Conservation (phyloP, 2,329 filamentous ascomycete genomes). For the Arthroderma sp. region DNA sequence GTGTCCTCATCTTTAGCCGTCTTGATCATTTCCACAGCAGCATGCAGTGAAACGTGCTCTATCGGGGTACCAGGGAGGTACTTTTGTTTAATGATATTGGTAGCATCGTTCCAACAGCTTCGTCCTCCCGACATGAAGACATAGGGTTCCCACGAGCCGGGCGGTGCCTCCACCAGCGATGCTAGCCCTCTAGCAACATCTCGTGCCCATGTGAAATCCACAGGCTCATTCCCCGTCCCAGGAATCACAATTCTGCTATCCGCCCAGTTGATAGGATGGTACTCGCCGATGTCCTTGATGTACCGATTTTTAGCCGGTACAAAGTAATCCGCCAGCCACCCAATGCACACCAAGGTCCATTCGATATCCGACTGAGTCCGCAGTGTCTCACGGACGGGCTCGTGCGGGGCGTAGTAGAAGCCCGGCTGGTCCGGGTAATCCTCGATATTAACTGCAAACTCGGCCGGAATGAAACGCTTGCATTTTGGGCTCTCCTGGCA, state of each 20-base stretch:
- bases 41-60: neutral
- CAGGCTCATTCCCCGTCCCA: conserved; percentile 1
- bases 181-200: conserved; percentile 1
- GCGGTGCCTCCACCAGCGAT: neutral
- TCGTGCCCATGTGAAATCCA: conserved; percentile 1
- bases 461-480: conserved; percentile 4
- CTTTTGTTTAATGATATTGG: neutral
- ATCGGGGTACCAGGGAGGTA: neutral
- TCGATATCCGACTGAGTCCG: conserved; percentile 1
- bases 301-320: conserved; percentile 2
- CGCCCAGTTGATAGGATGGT: conserved; percentile 1
- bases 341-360: conserved; percentile 2
- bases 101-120: neutral
- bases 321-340: conserved; percentile 4
- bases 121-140: neutral
- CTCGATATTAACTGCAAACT: conserved; percentile 1
- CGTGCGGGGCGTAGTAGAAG: conserved; percentile 1
- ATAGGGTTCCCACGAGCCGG: conserved; percentile 1
- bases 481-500: conserved; percentile 1
- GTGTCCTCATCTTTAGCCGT: conserved; percentile 1
- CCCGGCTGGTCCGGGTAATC: conserved; percentile 1
- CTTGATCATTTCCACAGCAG: neutral
- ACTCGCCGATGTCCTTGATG: conserved; percentile 1
- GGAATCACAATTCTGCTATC: neutral
- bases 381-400: conserved; percentile 1